Evolutionary conservation across 305 asterid genomes (phyloP).

Genomic region (Withania somnifera): DNA sequence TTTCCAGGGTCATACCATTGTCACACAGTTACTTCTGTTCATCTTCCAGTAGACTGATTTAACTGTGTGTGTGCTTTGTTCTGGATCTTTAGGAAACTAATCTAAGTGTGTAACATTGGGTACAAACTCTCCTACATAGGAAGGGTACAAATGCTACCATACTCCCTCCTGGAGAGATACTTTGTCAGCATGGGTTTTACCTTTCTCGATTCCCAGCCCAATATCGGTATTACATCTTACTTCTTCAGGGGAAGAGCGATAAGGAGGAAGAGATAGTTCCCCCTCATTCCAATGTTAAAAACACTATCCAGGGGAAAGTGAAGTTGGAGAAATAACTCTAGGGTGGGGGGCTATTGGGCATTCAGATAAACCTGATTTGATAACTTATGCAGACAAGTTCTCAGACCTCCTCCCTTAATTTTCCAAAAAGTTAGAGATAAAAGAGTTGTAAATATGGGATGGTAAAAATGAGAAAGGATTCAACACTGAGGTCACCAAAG

Average conservation of each 20-base stretch:
- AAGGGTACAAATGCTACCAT: not conserved
- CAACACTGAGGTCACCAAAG: not conserved
- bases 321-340: not conserved
- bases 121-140: not conserved
- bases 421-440: not conserved
- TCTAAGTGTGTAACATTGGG: not conserved
- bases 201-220: too few species aligned
- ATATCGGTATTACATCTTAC: not conserved
- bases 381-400: not conserved
- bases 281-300: not conserved
- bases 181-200: too few species aligned
- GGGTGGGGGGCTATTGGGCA: not conserved
- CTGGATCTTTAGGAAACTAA: not conserved
- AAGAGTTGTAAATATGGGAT: not conserved
- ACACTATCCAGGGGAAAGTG: not conserved
- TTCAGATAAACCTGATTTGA: too few species aligned
- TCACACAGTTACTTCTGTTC: too few species aligned
- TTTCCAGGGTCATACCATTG: too few species aligned
- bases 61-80: not conserved
- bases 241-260: not conserved
- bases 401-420: not conserved
- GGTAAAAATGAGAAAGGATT: not conserved
- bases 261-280: not conserved
- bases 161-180: not conserved
- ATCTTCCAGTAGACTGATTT: too few species aligned